Evolutionary conservation across 371 early-diverging fungal species (phyloP), one percentile per base, ranked within the genome.

Genomic region (Mortierella sp.): DNA sequence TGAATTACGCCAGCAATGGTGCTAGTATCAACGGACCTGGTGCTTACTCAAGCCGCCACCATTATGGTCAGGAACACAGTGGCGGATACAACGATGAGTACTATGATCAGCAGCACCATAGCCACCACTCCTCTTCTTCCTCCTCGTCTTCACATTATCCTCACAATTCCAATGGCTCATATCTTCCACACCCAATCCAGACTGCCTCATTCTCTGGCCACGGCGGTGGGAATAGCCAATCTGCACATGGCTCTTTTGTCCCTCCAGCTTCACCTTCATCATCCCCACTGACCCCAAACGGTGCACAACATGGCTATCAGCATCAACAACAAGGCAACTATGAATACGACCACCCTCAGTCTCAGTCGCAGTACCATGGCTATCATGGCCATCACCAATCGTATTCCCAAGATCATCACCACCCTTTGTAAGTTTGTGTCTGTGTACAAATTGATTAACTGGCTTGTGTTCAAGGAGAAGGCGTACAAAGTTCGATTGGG

Each of bases 331-430:
- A 60, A 61, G 56, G 61, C 32, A 65, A 66, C 35, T 64, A 77
- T 40, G 71, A 64, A 7, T 72, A 77, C 35, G 72, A 77, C 35
- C 68, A 72, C 34, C 57, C 67, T n/a, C 72, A 62, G 40, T n/a
- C 66, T n/a, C 71, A 70, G 40, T n/a, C 66, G 13, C 71, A 70
- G 31, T 61, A 72, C 54, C 76, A 74, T 51, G 42, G 57, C 26
- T 61, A 68, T 31, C 70, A 76, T 49, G 55, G 57, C 12, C 63
- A 66, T 51, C 42, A 65, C 45, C n/a, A 59, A 61, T 56, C 72
- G 55, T 54, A 67, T 28, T 56, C 77, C 29, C 77, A 77, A 37
- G 77, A 77, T 32, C 72, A 70, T 23, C 70, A 72, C 51, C 76
- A 77, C 53, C 77, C 77, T 28, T 26, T 77, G 77, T 77, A 77